Evolutionary conservation across 2,329 filamentous ascomycete species (phyloP).

Genomic region (Monosporascus sp.): DNA sequence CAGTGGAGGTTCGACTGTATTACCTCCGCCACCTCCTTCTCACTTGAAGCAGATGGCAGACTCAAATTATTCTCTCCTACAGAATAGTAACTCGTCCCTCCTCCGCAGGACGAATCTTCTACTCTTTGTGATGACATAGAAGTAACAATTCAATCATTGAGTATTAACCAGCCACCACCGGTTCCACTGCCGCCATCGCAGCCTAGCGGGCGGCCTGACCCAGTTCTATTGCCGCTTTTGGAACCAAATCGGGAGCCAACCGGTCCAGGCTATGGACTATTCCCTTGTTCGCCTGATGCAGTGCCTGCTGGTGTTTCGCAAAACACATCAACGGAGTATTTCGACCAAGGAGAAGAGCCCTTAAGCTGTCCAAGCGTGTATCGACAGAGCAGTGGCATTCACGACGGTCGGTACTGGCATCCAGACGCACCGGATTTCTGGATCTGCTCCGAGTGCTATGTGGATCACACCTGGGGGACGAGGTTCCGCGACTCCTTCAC

Average conservation of each 20-base stretch:
- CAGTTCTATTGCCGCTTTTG: no score
- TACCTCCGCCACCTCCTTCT: background rate
- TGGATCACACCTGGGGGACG: slow-evolving; percentile 29
- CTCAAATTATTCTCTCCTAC: background rate
- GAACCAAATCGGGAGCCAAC: no score
- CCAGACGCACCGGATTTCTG: slow-evolving; percentile 25
- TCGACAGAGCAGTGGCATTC: slow-evolving; percentile 20
- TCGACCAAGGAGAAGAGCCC: slow-evolving; percentile 6
- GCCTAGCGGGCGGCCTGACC: no score
- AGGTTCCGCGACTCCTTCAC: slow-evolving; percentile 19
- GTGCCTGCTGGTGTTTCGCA: background rate
- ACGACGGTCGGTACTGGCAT: slow-evolving; percentile 32
- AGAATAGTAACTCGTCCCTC: background rate
- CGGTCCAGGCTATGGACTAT: no score
- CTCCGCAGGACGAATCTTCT: background rate
- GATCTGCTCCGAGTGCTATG: slow-evolving; percentile 37
- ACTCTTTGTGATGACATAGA: background rate
- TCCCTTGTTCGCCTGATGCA: no score
- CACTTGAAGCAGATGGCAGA: background rate
- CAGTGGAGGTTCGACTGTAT: background rate
- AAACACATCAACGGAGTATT: background rate
- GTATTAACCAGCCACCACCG: background rate
- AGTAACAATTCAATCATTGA: background rate
- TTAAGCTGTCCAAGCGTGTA: slow-evolving; percentile 23
- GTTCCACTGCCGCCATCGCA: background rate